These are phyloP conservation scores for Leccinum solheimii DNA, from an alignment of 1,284 basidiomycete genomes.

Conservation along the genomic window DNA sequence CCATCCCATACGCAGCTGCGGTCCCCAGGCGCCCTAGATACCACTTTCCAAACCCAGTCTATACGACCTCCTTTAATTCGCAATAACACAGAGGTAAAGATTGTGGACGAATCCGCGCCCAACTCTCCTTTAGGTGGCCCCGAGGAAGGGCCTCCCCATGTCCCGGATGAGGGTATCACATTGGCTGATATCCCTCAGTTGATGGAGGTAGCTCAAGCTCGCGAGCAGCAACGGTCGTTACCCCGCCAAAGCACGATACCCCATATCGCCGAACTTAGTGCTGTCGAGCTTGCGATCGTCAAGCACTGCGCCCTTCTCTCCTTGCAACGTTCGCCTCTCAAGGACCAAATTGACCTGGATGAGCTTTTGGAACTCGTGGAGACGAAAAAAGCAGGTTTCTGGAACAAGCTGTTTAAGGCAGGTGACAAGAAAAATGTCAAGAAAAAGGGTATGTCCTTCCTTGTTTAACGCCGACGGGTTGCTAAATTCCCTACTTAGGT, in stretches of 20 bases:
- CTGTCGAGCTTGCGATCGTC: slow-evolving; percentile 87
- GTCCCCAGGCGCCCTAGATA: slow-evolving; percentile 41
- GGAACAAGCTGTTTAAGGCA: slow-evolving; percentile 96
- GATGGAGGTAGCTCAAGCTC: slow-evolving; percentile 87
- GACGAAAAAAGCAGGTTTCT: slow-evolving; percentile 91
- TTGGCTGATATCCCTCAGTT: slow-evolving; percentile 96
- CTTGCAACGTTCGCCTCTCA: slow-evolving; percentile 75
- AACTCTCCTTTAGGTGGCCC: slow-evolving; percentile 61
- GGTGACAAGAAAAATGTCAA: slow-evolving; percentile 82
- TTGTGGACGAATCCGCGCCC: slow-evolving; percentile 80
- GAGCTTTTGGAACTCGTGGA: slow-evolving; percentile 95
- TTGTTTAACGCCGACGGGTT: slow-evolving; percentile 1
- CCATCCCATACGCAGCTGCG: slow-evolving; percentile 41
- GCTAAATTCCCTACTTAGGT: slow-evolving; percentile 41
- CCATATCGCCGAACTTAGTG: slow-evolving; percentile 81
- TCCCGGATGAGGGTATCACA: slow-evolving; percentile 81
- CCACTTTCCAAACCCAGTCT: slow-evolving; percentile 41
- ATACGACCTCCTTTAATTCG: slow-evolving; percentile 76
- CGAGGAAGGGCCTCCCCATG: slow-evolving; percentile 39
- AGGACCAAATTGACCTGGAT: slow-evolving; percentile 85
- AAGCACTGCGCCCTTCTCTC: slow-evolving; percentile 89
- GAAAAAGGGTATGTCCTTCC: slow-evolving; percentile 73
- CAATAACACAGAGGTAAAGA: slow-evolving; percentile 86
- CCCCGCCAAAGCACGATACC: slow-evolving; percentile 75
- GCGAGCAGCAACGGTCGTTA: slow-evolving; percentile 79